phyloP scores from a whole-genome alignment of 2,329 filamentous ascomycete species.

The Neobulgaria alba region DNA sequence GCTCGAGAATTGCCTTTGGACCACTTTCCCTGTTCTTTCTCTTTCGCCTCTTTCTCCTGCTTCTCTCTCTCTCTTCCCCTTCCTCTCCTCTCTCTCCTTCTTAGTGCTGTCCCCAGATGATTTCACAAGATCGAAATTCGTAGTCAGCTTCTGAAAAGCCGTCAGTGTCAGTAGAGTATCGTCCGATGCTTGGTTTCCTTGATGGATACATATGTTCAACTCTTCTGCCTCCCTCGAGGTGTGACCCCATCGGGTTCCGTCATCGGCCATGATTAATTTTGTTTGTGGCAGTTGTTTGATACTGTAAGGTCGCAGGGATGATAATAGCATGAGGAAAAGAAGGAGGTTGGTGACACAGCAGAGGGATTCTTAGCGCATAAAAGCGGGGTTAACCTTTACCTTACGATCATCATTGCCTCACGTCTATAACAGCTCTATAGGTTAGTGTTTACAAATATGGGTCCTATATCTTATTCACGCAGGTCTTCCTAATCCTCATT shows the following conservation, averaged over 20 bases:
- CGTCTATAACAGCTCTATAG: no score
- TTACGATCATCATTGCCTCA: no score
- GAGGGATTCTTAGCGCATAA: no score
- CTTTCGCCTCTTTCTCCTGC: constrained; percentile 6
- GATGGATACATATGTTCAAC: constrained; percentile 5
- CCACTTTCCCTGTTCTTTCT: constrained; percentile 8
- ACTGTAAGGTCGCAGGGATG: constrained; percentile 9
- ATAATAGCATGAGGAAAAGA: constrained; percentile 56
- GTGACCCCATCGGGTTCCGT: constrained; percentile 10
- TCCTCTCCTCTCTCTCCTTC: constrained; percentile 9
- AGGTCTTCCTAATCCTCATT: constrained; percentile 4
- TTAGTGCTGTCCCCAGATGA: constrained; percentile 6
- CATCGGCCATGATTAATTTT: constrained; percentile 12
- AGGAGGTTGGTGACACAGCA: constrained; percentile 60
- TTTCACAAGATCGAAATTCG: constrained; percentile 3
- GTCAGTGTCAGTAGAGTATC: constrained; percentile 5
- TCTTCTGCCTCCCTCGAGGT: constrained; percentile 8
- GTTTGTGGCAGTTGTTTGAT: constrained; percentile 11
- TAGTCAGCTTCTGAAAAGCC: constrained; percentile 9
- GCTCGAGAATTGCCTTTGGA: constrained; percentile 1
- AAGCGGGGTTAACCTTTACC: no score
- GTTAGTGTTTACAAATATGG: no score
- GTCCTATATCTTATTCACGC: constrained; percentile 4
- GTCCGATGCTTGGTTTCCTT: constrained; percentile 7
- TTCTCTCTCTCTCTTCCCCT: constrained; percentile 6